phyloP scores from a whole-genome alignment of 2,329 filamentous ascomycete species.

The Coniochaeta ligniaria region DNA sequence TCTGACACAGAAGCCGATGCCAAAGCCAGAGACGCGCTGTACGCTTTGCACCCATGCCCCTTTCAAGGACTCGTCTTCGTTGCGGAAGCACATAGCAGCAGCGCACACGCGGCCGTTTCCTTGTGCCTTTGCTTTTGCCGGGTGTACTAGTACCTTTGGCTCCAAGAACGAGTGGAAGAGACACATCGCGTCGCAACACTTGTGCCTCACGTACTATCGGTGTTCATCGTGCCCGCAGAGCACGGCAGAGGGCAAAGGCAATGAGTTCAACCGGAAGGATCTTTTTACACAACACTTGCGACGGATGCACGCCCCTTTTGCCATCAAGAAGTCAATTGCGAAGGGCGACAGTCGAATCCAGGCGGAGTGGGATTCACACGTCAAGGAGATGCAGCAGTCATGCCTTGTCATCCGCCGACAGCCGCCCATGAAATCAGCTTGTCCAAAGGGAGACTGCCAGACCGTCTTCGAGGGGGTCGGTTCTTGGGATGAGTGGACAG shows the following conservation, averaged over 20 bases:
- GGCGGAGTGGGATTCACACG: constrained; percentile 55
- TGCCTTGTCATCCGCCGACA: constrained; percentile 66
- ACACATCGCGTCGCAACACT: constrained; percentile 84
- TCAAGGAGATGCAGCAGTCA: constrained; percentile 63
- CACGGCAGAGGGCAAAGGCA: constrained; percentile 48
- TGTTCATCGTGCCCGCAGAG: constrained; percentile 54
- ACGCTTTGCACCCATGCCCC: constrained; percentile 55
- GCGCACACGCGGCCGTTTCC: constrained; percentile 69
- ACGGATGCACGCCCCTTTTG: constrained; percentile 79
- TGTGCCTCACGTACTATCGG: constrained; percentile 60
- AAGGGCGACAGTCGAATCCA: constrained; percentile 54
- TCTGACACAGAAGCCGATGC: constrained; percentile 26
- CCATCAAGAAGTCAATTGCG: constrained; percentile 49
- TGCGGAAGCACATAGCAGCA: constrained; percentile 60
- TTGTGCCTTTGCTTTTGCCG: constrained; percentile 80
- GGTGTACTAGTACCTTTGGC: constrained; percentile 75
- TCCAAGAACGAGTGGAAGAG: constrained; percentile 99
- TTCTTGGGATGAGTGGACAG: constrained; percentile 86
- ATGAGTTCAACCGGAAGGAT: constrained; percentile 89
- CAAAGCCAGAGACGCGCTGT: constrained; percentile 55
- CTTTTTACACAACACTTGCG: constrained; percentile 91
- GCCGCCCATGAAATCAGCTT: constrained; percentile 65
- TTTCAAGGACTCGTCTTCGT: constrained; percentile 59
- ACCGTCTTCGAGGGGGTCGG: constrained; percentile 62
- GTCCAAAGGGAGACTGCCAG: constrained; percentile 64